Conservation (phyloP, 345 rosid species). For the Salix viminalis region DNA sequence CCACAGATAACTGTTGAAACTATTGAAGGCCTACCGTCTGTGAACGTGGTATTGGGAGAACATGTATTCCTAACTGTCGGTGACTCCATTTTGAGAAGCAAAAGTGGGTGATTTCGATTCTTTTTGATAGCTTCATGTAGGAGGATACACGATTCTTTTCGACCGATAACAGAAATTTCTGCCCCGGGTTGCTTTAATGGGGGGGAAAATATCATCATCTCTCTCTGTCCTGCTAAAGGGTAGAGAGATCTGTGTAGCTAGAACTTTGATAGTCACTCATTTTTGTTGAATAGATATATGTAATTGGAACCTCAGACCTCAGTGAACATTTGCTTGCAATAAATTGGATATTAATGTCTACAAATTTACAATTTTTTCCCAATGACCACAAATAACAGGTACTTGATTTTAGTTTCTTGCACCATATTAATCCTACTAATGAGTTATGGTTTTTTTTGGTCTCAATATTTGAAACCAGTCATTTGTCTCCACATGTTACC, state of each 20-base stretch:
- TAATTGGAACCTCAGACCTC: too few relatives aligned
- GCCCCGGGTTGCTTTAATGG: not conserved
- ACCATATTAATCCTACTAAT: too few relatives aligned
- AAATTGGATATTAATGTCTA: too few relatives aligned
- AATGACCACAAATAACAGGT: too few relatives aligned
- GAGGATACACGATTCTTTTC: not conserved
- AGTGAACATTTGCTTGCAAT: too few relatives aligned
- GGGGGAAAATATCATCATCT: not conserved
- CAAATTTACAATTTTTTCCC: too few relatives aligned
- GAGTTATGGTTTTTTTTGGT: too few relatives aligned
- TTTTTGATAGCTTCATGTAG: not conserved
- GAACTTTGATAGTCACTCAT: not conserved
- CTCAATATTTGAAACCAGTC: too few relatives aligned
- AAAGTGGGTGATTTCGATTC: not conserved
- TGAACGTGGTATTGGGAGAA: conserved; percentile 46
- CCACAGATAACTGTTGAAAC: conserved; percentile 50
- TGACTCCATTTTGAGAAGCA: conserved; percentile 35
- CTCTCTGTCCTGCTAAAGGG: not conserved
- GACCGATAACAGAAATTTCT: not conserved
- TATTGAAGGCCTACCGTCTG: conserved; percentile 54
- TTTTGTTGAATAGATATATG: too few relatives aligned
- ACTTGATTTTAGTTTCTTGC: too few relatives aligned
- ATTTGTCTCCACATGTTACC: too few relatives aligned
- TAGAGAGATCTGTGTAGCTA: not conserved
- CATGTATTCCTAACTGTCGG: conserved; percentile 59